These are phyloP conservation scores for Zygosaccharomyces sapae DNA, from an alignment of 1,139 yeast genomes.

Conservation along the genomic window DNA sequence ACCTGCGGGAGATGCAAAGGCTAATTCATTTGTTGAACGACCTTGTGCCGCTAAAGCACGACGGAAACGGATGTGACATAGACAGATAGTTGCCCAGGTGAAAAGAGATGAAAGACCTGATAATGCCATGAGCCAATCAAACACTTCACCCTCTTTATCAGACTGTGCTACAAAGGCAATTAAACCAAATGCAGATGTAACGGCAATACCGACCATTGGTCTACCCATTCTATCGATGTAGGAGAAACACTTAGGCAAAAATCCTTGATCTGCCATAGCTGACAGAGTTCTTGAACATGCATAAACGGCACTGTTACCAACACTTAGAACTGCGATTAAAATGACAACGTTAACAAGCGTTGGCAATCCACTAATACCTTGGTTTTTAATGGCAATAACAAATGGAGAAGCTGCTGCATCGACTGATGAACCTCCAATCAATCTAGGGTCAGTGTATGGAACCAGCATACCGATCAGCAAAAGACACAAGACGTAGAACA, in stretches of 20 bases:
- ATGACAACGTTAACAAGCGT: constrained; percentile 51
- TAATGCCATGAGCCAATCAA: constrained; percentile 63
- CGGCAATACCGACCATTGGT: constrained; percentile 55
- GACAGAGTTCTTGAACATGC: constrained; percentile 63
- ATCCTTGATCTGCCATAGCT: constrained; percentile 60
- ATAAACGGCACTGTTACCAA: constrained; percentile 64
- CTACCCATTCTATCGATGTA: constrained; percentile 67
- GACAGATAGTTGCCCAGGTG: constrained; percentile 64
- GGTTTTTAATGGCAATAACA: constrained; percentile 54
- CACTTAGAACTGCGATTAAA: constrained; percentile 61
- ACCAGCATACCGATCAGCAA: constrained; percentile 46
- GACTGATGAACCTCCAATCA: constrained; percentile 42
- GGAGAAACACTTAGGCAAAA: constrained; percentile 59
- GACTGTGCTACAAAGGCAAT: constrained; percentile 59
- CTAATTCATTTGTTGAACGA: constrained; percentile 50
- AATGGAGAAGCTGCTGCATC: constrained; percentile 61
- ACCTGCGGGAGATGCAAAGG: constrained; percentile 54
- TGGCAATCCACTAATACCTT: constrained; percentile 53
- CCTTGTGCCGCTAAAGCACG: constrained; percentile 55
- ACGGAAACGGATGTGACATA: constrained; percentile 64
- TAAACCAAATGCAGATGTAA: constrained; percentile 50
- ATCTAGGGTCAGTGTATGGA: constrained; percentile 40
- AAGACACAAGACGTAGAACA: constrained; percentile 53
- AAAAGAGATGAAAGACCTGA: constrained; percentile 63
- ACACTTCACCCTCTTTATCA: constrained; percentile 51